A percentile compares a stretch with the other conserved stretches of the same genome.
Evolutionary conservation across 2,329 filamentous ascomycete genomes (phyloP).

Genomic region (Helotiales sp.): DNA sequence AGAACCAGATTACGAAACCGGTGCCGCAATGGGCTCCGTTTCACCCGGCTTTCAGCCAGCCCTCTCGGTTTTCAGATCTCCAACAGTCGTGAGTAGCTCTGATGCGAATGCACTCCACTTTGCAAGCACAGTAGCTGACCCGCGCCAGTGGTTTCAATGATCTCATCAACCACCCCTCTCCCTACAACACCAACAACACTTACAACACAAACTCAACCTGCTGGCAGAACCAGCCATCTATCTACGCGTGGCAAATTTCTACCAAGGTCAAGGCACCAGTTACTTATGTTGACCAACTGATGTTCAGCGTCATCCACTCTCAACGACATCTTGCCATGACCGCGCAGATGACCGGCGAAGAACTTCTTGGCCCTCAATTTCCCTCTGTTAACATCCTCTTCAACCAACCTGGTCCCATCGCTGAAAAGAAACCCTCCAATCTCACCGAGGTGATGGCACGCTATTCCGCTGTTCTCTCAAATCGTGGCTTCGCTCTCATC

Average conservation of each 20-base stretch:
- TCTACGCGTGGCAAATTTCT: slow-evolving; percentile 33
- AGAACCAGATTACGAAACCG: slow-evolving; percentile 22
- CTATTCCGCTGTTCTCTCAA: slow-evolving; percentile 28
- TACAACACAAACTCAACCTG: slow-evolving; percentile 19
- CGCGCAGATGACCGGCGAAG: slow-evolving; percentile 19
- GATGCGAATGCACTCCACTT: slow-evolving; percentile 16
- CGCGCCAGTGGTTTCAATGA: slow-evolving; percentile 25
- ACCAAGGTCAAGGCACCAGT: slow-evolving; percentile 33
- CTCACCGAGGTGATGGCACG: slow-evolving; percentile 31
- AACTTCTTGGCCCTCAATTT: slow-evolving; percentile 23
- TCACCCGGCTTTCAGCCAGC: slow-evolving; percentile 29
- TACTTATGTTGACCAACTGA: slow-evolving; percentile 31
- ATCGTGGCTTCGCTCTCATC: slow-evolving; percentile 29
- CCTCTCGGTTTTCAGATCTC: slow-evolving; percentile 24
- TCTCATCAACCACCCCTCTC: slow-evolving; percentile 21
- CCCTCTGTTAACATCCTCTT: slow-evolving; percentile 33
- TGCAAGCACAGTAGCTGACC: slow-evolving; percentile 8
- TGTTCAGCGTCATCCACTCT: slow-evolving; percentile 31
- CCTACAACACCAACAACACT: slow-evolving; percentile 1
- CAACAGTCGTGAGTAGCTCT: not conserved
- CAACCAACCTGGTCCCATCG: slow-evolving; percentile 22
- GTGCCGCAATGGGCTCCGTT: slow-evolving; percentile 30
- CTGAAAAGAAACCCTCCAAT: slow-evolving; percentile 20
- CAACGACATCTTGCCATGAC: slow-evolving; percentile 29
- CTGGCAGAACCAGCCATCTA: slow-evolving; percentile 34